phyloP scores from a whole-genome alignment of 495 filamentous ascomycete genomes.

The Staphylotrichum tortipilum region DNA sequence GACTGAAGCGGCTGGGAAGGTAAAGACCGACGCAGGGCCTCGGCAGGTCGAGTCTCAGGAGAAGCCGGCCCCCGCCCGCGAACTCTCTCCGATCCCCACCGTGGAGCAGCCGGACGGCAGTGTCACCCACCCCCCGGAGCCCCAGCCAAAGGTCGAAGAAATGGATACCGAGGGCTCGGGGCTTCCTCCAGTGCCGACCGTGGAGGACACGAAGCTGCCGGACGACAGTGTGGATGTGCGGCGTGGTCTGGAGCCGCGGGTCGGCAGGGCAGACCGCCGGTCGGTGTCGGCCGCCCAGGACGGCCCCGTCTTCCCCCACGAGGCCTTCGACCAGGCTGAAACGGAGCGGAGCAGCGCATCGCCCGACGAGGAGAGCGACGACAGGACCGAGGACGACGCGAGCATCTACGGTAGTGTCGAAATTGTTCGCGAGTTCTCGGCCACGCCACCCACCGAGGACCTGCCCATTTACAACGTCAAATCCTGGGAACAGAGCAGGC shows the following conservation, averaged over 20 bases:
- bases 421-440: constrained; percentile 36
- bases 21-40: constrained; percentile 1
- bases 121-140: constrained; percentile 14
- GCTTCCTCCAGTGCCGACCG: constrained; percentile 19
- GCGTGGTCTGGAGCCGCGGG: constrained; percentile 32
- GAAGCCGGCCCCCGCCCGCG: constrained; percentile 13
- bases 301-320: constrained; percentile 7
- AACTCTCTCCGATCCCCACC: constrained; percentile 19
- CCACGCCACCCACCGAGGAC: constrained; percentile 41
- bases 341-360: constrained; percentile 12
- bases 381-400: constrained; percentile 55
- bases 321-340: constrained; percentile 11
- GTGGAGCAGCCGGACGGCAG: constrained; percentile 23
- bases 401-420: constrained; percentile 45
- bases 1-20: background rate
- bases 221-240: constrained; percentile 35
- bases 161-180: constrained; percentile 29
- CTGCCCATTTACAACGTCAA: constrained; percentile 35
- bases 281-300: constrained; percentile 30
- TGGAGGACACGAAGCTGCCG: constrained; percentile 17
- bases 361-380: constrained; percentile 35
- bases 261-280: constrained; percentile 33
- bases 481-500: constrained; percentile 36
- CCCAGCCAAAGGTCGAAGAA: constrained; percentile 32
- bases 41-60: constrained; percentile 10